phyloP scores from a whole-genome alignment of 345 rosid genomes.

The Capsella bursapastoris region DNA sequence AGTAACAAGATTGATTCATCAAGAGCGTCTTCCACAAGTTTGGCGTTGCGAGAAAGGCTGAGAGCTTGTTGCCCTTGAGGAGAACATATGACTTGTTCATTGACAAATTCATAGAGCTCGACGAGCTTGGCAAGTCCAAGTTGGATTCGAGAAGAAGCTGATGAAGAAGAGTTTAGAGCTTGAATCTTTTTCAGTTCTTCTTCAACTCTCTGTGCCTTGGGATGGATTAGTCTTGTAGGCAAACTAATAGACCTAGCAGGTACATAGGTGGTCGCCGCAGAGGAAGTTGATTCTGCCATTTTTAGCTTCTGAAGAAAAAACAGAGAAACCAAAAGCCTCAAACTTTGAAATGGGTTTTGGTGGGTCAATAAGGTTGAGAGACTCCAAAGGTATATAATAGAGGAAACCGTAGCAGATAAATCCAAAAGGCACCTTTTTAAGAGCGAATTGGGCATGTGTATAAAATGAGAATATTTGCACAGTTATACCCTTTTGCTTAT shows the following conservation, averaged over 20 bases:
- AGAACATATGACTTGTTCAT: slow-evolving; percentile 42
- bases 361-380: slow-evolving; percentile 22
- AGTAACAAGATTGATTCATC: slow-evolving; percentile 52
- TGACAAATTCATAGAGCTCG: slow-evolving; percentile 53
- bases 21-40: slow-evolving; percentile 48
- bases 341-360: slow-evolving; percentile 23
- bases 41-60: slow-evolving; percentile 22
- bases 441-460: slow-evolving; percentile 37
- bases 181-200: slow-evolving; percentile 51
- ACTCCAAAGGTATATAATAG: slow-evolving; percentile 27
- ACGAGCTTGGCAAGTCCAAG: slow-evolving; percentile 47
- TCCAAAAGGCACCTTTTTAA: slow-evolving; percentile 21
- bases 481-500: slow-evolving; percentile 9
- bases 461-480: slow-evolving; percentile 20
- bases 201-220: slow-evolving; percentile 51
- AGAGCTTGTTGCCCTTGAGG: slow-evolving; percentile 44
- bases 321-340: slow-evolving; percentile 7
- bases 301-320: slow-evolving; percentile 16
- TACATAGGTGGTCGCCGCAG: slow-evolving; percentile 13
- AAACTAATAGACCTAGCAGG: slow-evolving; percentile 58
- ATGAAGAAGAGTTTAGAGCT: slow-evolving; percentile 39
- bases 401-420: slow-evolving; percentile 7
- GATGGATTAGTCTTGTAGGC: slow-evolving; percentile 58
- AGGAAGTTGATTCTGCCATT: slow-evolving; percentile 35
- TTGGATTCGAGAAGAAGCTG: slow-evolving; percentile 45